Base-by-base conservation (phyloP, 148 eudicot genomes). In the Suaeda aralocaspica region DNA sequence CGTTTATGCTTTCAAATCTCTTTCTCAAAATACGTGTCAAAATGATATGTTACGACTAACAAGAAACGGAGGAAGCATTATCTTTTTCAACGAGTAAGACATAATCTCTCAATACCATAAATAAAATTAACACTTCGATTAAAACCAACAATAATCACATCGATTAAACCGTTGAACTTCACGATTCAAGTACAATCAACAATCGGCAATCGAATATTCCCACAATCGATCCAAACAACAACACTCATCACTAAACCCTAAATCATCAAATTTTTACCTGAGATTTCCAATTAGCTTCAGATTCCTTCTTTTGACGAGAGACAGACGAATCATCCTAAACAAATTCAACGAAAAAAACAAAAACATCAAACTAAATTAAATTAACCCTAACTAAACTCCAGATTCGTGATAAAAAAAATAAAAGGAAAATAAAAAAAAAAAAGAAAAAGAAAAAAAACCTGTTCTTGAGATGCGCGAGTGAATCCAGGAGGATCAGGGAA, bases 401-500 rank as follows among this genome's bases (percentile, higher is more conserved):
- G 9, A 12, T 52, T n/a, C 29, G 39, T 26, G 53, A 69, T 58
- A 51, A 62, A 66, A 72, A 9, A 25, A 68, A 53, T 28, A 25
- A 3, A 36, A 36, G 41, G n/a, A n/a, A n/a, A n/a, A n/a, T n/a
- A n/a, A 33, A 51, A 28, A 42, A 52, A 11, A 55, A 48, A 15
- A 16, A 62, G 28, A n/a, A 10, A 24, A n/a, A 60, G 56, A 19
- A 71, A 1, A 24, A 59, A 16, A 33, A 88, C 96, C 85, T 85
- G 96, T 74, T 92, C 98, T 31, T 67, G 80, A 31, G 94, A 82
- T 13, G 92, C 73, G 15, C 98, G 94, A 69, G 85, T 59, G 76
- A 93, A 93, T 0, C 98, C 96, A 62, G 86, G 96, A 25, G 98
- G 98, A 84, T 93, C 96, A 1, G 90, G 88, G 71, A 87, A 68